A percentile compares a stretch with the other conserved stretches of the same genome.
Conservation (phyloP, 2,329 filamentous ascomycete genomes). For the Epichloe scottii region DNA sequence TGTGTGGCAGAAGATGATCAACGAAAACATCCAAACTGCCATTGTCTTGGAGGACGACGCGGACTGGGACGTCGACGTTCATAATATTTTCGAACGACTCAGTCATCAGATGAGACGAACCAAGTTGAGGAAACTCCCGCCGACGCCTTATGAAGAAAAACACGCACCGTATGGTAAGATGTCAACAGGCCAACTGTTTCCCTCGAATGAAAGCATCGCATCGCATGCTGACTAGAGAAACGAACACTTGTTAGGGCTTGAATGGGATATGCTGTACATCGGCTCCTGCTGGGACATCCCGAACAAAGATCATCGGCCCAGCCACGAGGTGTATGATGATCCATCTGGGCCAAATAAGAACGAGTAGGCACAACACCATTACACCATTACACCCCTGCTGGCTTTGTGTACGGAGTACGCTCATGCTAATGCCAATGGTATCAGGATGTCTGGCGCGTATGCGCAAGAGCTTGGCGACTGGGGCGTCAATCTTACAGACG, state of each 20-base stretch:
- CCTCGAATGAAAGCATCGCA: too few species aligned
- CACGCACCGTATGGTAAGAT: conserved; percentile 1
- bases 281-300: conserved; percentile 4
- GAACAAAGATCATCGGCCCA: not conserved
- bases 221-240: too few species aligned
- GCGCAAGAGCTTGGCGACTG: not conserved
- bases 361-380: too few species aligned
- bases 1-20: not conserved
- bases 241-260: not conserved
- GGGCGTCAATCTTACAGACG: not conserved
- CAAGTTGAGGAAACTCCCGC: not conserved
- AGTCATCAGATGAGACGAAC: not conserved
- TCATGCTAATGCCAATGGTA: not conserved
- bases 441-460: not conserved
- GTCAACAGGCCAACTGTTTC: too few species aligned
- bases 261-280: conserved; percentile 2
- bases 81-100: not conserved
- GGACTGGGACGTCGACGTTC: conserved; percentile 1
- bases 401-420: too few species aligned
- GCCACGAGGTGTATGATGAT: not conserved
- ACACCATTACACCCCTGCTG: not conserved
- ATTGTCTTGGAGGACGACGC: conserved; percentile 3
- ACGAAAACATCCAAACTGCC: conserved; percentile 1
- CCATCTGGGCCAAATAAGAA: not conserved
- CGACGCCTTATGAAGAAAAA: not conserved